Conservation (phyloP, 768 basidiomycete species). For the Kwoniella mangroviensis region DNA sequence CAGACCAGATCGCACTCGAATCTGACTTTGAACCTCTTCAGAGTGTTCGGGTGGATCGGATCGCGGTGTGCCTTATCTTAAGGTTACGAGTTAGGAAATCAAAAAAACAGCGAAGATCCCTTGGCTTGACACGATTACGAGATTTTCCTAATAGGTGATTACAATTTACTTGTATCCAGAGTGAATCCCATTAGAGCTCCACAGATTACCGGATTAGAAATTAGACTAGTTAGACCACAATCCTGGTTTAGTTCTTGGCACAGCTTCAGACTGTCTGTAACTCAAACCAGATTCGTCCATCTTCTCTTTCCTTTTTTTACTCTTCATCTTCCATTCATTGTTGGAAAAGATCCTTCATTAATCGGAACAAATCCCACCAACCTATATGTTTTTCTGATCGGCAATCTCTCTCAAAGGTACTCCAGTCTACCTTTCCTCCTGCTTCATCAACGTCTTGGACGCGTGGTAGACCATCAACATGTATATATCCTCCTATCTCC, state of each 20-base stretch:
- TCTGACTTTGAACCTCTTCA: not conserved
- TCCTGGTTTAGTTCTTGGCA: not conserved
- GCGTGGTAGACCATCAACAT: conserved; percentile 2
- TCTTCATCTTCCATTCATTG: no score
- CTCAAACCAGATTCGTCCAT: not conserved
- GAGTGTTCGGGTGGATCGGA: not conserved
- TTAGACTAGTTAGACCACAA: not conserved
- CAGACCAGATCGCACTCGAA: not conserved
- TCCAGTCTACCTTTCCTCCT: not conserved
- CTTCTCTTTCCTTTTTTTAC: not conserved
- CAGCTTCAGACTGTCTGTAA: not conserved
- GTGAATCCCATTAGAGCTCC: no score
- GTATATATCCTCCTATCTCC: not conserved
- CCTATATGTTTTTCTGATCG: not conserved
- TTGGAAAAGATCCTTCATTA: not conserved
- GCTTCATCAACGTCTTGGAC: not conserved
- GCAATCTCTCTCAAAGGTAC: not conserved
- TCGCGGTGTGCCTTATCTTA: not conserved
- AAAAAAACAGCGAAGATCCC: not conserved
- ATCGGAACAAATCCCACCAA: not conserved
- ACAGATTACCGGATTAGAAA: not conserved
- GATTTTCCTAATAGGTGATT: not conserved
- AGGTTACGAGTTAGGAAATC: no score
- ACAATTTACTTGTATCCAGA: not conserved
- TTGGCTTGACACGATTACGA: not conserved